These are phyloP conservation scores for Heimioporus sp. DNA, from an alignment of 768 basidiomycete genomes.

Conservation along the genomic window DNA sequence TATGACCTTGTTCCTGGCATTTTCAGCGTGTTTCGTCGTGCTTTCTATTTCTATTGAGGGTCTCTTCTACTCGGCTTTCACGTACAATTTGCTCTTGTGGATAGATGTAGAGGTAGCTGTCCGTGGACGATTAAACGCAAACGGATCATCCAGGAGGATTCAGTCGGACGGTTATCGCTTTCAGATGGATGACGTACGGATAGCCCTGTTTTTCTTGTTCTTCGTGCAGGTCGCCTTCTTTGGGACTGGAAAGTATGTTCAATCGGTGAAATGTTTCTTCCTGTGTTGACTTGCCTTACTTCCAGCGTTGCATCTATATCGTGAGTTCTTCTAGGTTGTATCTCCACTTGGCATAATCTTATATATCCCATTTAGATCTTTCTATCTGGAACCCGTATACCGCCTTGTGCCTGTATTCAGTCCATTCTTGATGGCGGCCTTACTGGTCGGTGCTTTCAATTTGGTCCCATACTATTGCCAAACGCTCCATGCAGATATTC, in stretches of 20 bases:
- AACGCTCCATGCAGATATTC: slow-evolving; percentile 50
- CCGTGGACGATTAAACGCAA: slow-evolving; percentile 5
- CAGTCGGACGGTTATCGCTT: slow-evolving; percentile 38
- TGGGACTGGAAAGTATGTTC: slow-evolving; percentile 75
- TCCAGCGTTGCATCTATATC: slow-evolving; percentile 80
- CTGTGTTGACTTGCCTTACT: background rate
- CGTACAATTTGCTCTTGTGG: slow-evolving; percentile 63
- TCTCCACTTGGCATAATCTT: background rate
- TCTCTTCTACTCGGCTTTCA: slow-evolving; percentile 74
- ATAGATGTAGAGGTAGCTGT: slow-evolving; percentile 53
- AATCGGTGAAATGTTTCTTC: background rate
- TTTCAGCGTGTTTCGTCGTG: slow-evolving; percentile 73
- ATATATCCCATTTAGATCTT: slow-evolving; percentile 46
- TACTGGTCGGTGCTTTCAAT: slow-evolving; percentile 47
- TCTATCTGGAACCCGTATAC: slow-evolving; percentile 87
- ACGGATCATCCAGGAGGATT: background rate
- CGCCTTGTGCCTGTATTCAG: slow-evolving; percentile 83
- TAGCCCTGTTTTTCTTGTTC: slow-evolving; percentile 80
- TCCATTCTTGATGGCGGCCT: slow-evolving; percentile 77
- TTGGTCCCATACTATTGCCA: slow-evolving; percentile 2
- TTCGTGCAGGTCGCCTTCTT: slow-evolving; percentile 88
- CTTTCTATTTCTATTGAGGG: slow-evolving; percentile 83
- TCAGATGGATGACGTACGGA: slow-evolving; percentile 61
- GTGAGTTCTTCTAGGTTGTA: slow-evolving; percentile 37
- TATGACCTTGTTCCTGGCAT: slow-evolving; percentile 64